Base-by-base conservation (phyloP, 176 grass and related monocot genomes). In the Leersia perrieri region DNA sequence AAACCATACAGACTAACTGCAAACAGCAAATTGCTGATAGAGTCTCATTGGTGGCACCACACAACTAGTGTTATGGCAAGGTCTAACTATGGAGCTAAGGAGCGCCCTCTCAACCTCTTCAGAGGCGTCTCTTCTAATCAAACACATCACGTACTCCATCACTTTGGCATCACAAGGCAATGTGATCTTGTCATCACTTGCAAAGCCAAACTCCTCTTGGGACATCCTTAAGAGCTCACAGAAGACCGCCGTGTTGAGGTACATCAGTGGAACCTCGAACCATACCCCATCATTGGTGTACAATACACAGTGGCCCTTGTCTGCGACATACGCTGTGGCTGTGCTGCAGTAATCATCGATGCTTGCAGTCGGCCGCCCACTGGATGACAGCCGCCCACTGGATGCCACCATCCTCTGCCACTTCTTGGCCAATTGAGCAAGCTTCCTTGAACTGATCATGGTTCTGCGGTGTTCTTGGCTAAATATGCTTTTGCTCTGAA, bases 381-480 rank as follows among this genome's bases (percentile, higher is more conserved):
- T n/a, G n/a, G n/a, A n/a, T n/a, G n/a, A n/a, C n/a, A n/a, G n/a
- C n/a, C n/a, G n/a, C n/a, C n/a, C 20, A n/a, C 51, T n/a, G 51
- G 51, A 22, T 9, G 87, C 82, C 64, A 69, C 60, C 62, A 87
- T 74, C 35, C 76, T 85, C n/a, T 87, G 80, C 86, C 87, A 87
- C 74, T 88, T 95, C 31, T 73, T 82, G 15, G 57, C 73, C 44
- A 87, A 26, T 14, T 90, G 75, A 81, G 38, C 66, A 36, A 92
- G 47, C 70, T 80, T 95, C 57, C 76, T 90, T 18, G 85, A 63
- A 66, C 66, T 85, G 67, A 88, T 63, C 85, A 85, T 83, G 45
- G 33, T 16, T 80, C 12, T 66, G 12, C 13, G 62, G 10, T 33
- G 60, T 66, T 78, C 29, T 49, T 78, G 18, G 40, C 27, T 49